Base-by-base conservation (phyloP, 345 rosid genomes). In the thale cress (Arabidopsis thaliana) region DNA sequence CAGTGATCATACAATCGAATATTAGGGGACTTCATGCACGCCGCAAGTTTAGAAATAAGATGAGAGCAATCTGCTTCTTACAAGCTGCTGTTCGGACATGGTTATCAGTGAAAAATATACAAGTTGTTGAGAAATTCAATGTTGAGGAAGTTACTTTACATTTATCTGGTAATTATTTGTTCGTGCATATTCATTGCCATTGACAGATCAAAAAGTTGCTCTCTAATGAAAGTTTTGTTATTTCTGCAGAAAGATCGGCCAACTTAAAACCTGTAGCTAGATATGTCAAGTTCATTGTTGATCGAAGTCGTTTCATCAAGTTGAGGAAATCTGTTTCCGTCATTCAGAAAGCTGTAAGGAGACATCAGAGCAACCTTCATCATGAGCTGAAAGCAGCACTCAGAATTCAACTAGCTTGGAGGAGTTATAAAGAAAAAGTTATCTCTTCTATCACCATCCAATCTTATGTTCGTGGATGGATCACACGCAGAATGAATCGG, bases 311-410 rank as follows among this genome's bases (percentile, higher is more conserved):
- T 60, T 87, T 85, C 78, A 52, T 87, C 66, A 85, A 69, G 65
- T 51, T 83, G 57, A 82, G 70, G 81, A 78, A 67, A 60, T 83
- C 88, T 14, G 82, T 63, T 46, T 55, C 82, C 76, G 65, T 80
- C 79, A 87, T 88, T 74, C 97, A 91, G 81, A 55, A 51, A 76
- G 91, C 89, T 40, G 59, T 84, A 79, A 87, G 90, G 85, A 82
- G 74, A 53, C 69, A 77, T 76, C 56, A 40, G 69, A 62, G 51
- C 55, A 75, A 60, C 33, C 67, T 71, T 68, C 49, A 50, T 46
- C 25, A 70, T 68, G 81, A 71, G 81, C 73, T 48, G 36, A 71
- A 74, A 66, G 92, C 89, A 66, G 92, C 87, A 71, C 40, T 44
- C 42, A 76, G 59, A 69, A 86, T 89, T 82, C 93, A 89, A 85